Evolutionary conservation across 1,139 yeast species (phyloP).

Genomic region (Candida labiduridarum): DNA sequence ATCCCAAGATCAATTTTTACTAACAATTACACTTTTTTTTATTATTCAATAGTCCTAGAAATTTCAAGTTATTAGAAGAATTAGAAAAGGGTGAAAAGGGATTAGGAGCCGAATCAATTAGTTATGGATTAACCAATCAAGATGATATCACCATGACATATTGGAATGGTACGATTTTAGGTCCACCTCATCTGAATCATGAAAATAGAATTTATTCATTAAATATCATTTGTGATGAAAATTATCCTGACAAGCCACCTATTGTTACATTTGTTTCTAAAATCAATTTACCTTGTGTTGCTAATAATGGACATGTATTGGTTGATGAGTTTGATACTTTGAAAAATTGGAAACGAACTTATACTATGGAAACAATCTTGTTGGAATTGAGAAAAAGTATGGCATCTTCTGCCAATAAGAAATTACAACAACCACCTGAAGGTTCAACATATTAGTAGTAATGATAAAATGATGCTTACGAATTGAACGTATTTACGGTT

Average conservation of each 20-base stretch:
- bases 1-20: background rate
- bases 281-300: constrained; percentile 90
- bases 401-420: constrained; percentile 84
- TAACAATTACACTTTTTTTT: background rate
- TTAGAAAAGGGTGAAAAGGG: constrained; percentile 98
- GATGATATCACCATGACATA: constrained; percentile 90
- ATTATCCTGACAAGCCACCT: constrained; percentile 91
- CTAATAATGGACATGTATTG: constrained; percentile 66
- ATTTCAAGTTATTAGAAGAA: constrained; percentile 91
- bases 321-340: constrained; percentile 67
- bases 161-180: constrained; percentile 96
- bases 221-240: constrained; percentile 76
- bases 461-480: background rate
- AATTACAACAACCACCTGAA: constrained; percentile 88
- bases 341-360: constrained; percentile 82
- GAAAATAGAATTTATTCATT: constrained; percentile 92
- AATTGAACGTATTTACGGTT: too few relatives aligned
- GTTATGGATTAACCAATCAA: constrained; percentile 85
- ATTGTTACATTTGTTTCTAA: constrained; percentile 74
- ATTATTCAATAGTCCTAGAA: constrained; percentile 66
- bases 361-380: constrained; percentile 88
- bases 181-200: constrained; percentile 94
- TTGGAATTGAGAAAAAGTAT: constrained; percentile 81
- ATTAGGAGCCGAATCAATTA: constrained; percentile 93
- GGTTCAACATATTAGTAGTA: constrained; percentile 62